phyloP scores from a whole-genome alignment of 2,329 filamentous ascomycete genomes.

The Aspergillus calidoustus region DNA sequence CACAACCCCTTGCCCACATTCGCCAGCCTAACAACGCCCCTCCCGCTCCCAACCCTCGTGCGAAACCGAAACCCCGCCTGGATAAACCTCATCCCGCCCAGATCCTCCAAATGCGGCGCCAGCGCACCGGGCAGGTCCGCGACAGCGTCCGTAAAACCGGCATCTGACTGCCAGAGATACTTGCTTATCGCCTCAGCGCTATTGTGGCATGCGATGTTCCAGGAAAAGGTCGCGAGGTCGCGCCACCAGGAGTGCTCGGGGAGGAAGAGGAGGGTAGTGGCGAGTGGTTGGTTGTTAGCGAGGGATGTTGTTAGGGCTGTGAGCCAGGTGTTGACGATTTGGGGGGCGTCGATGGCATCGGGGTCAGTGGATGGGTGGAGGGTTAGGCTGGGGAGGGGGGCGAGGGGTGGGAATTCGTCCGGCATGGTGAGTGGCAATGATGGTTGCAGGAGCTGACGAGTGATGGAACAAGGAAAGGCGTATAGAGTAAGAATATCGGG shows the following conservation, averaged over 20 bases:
- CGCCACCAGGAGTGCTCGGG: not conserved
- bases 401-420: not conserved
- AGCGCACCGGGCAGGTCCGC: not conserved
- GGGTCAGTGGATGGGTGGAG: not conserved
- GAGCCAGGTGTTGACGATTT: not conserved
- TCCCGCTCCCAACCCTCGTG: not conserved
- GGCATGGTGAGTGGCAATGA: not conserved
- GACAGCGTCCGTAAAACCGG: not conserved
- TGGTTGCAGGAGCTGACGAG: not conserved
- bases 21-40: not conserved
- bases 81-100: not conserved
- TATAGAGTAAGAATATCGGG: too few species aligned
- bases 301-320: not conserved
- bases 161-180: not conserved
- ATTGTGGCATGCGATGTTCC: slow-evolving; percentile 2
- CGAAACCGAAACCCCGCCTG: not conserved
- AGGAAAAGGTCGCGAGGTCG: not conserved
- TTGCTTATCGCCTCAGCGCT: not conserved
- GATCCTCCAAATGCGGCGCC: not conserved
- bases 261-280: not conserved
- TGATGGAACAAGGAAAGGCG: too few species aligned
- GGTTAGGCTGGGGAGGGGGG: not conserved
- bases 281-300: not conserved
- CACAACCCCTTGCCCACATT: not conserved
- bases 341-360: not conserved